Conservation (phyloP, 352 stramenopile genomes). For the Thalassiosira exigua region DNA sequence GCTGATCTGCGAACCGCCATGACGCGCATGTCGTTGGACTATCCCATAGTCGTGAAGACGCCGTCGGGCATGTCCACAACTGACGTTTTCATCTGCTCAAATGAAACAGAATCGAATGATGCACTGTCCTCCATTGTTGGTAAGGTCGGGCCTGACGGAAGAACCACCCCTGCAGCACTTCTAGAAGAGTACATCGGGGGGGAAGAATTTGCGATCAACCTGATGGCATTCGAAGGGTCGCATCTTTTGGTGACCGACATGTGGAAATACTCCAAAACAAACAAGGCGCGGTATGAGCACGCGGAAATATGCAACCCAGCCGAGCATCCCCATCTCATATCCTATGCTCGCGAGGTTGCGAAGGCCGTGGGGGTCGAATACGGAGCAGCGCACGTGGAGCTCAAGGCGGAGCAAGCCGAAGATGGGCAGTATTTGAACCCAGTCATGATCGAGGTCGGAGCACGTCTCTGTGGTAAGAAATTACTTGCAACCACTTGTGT, state of each 20-base stretch:
- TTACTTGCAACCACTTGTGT: neutral
- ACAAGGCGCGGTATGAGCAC: slow-evolving; percentile 58
- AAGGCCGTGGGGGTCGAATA: slow-evolving; percentile 70
- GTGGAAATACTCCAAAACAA: slow-evolving; percentile 68
- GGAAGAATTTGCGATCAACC: slow-evolving; percentile 67
- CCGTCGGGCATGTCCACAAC: slow-evolving; percentile 58
- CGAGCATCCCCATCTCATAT: slow-evolving; percentile 35
- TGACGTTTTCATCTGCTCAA: slow-evolving; percentile 71
- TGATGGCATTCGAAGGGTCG: slow-evolving; percentile 55
- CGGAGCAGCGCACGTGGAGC: slow-evolving; percentile 57
- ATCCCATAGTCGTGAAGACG: slow-evolving; percentile 69
- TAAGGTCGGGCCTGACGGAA: slow-evolving; percentile 59
- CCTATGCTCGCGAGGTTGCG: slow-evolving; percentile 63
- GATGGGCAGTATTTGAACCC: slow-evolving; percentile 53
- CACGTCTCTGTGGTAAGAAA: too few relatives aligned
- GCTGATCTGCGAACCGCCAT: too few relatives aligned
- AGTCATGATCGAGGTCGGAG: slow-evolving; percentile 67
- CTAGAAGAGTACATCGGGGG: slow-evolving; percentile 68
- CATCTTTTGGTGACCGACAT: slow-evolving; percentile 68
- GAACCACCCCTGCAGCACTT: slow-evolving; percentile 58
- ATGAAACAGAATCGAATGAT: slow-evolving; percentile 42
- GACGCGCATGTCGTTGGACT: too few relatives aligned
- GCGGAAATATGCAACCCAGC: slow-evolving; percentile 35
- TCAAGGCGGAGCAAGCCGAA: slow-evolving; percentile 59
- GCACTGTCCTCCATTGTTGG: slow-evolving; percentile 55